Evolutionary conservation across 2,329 filamentous ascomycete genomes (phyloP).

Genomic region (Nemania sp.): DNA sequence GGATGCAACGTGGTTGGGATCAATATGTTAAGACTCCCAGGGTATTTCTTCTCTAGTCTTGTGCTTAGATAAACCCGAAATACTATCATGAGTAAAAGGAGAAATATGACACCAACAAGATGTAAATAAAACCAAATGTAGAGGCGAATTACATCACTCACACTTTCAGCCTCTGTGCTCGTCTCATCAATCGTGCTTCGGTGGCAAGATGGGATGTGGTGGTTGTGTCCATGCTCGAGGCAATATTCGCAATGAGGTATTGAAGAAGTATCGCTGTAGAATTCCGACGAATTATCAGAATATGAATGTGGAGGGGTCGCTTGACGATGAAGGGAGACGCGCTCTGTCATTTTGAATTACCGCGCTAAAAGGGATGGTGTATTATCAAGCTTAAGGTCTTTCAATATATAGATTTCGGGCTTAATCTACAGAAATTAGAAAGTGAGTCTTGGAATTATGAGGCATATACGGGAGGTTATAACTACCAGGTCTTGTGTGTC

Average conservation of each 20-base stretch:
- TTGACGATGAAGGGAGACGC: not conserved
- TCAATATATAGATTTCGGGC: too few species aligned
- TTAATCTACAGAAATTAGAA: too few species aligned
- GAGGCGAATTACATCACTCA: conserved; percentile 21
- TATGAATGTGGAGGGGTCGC: not conserved
- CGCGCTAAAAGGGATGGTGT: too few species aligned
- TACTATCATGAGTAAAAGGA: conserved; percentile 24
- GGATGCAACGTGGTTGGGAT: not conserved
- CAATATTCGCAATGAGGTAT: too few species aligned
- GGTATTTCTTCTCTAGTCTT: not conserved
- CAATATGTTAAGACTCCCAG: not conserved
- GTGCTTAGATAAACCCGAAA: conserved; percentile 21
- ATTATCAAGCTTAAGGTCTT: too few species aligned
- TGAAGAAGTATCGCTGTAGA: too few species aligned
- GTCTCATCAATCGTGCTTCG: not conserved
- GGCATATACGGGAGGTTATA: too few species aligned
- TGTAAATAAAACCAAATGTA: conserved; percentile 28
- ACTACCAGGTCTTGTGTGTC: too few species aligned
- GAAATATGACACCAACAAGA: conserved; percentile 25
- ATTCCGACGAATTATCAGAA: not conserved
- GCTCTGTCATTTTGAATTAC: too few species aligned
- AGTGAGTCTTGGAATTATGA: too few species aligned
- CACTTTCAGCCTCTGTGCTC: conserved; percentile 14
- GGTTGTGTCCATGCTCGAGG: conserved; percentile 20
- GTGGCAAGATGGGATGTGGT: conserved; percentile 7